Percentiles rank a stretch among this genome's conserved stretches.
Evolutionary conservation across 441 rosid species (phyloP).

Genomic region (Erodium texanum): DNA sequence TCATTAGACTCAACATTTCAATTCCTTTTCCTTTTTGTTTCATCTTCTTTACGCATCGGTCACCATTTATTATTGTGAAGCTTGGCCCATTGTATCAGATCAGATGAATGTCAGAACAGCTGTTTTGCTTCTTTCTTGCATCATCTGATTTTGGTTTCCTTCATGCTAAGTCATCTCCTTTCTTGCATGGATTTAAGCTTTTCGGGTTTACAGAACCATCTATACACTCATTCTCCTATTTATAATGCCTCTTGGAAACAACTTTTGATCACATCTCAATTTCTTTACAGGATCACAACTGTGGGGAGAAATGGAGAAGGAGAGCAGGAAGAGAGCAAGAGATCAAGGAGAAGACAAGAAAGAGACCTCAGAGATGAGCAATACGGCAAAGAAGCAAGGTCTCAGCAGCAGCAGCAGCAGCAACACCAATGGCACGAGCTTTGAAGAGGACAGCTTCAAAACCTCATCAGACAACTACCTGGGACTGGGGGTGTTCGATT

Average conservation of each 20-base stretch:
- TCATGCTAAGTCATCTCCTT: not conserved
- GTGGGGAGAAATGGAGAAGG: slow-evolving; percentile 16
- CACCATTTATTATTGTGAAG: too few species aligned
- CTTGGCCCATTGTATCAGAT: too few species aligned
- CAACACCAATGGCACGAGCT: not conserved
- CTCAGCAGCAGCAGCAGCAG: not conserved
- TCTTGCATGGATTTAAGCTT: not conserved
- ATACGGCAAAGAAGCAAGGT: slow-evolving; percentile 20
- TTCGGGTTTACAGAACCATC: not conserved
- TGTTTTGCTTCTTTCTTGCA: too few species aligned
- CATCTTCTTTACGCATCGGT: too few species aligned
- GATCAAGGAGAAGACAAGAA: slow-evolving; percentile 17
- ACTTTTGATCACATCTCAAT: too few species aligned
- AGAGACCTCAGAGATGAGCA: slow-evolving; percentile 4
- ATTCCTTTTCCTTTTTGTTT: too few species aligned
- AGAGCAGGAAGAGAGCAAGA: slow-evolving; percentile 28
- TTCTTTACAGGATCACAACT: too few species aligned
- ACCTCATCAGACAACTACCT: slow-evolving; percentile 15
- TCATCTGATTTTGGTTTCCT: too few species aligned
- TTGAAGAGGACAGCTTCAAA: slow-evolving; percentile 8
- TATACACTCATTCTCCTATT: not conserved
- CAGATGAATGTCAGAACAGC: too few species aligned
- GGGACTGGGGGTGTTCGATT: slow-evolving; percentile 49
- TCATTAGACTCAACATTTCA: too few species aligned
- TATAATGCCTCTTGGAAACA: too few species aligned